Conservation (phyloP, 2,329 filamentous ascomycete species). For the Chrysosporium keratinophilum region DNA sequence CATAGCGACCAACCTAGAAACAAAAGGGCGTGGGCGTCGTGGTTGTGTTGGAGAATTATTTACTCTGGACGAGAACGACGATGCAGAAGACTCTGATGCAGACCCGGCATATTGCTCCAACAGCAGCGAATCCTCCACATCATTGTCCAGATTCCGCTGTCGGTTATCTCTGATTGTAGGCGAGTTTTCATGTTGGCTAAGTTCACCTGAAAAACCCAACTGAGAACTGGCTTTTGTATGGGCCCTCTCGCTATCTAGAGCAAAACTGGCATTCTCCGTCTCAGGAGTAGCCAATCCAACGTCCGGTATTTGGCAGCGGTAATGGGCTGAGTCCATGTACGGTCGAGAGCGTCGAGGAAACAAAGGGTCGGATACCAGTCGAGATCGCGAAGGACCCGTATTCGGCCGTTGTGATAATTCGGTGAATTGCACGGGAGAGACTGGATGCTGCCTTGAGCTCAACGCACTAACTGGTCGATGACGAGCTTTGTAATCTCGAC, state of each 20-base stretch:
- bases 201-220: background rate
- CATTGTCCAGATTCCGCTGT: background rate
- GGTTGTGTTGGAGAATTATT: constrained; percentile 11
- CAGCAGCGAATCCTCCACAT: constrained; percentile 15
- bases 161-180: background rate
- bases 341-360: constrained; percentile 34
- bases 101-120: constrained; percentile 15
- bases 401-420: constrained; percentile 43
- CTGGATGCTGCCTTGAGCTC: constrained; percentile 38
- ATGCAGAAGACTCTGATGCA: background rate
- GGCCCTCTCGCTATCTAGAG: background rate
- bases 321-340: constrained; percentile 16
- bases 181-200: background rate
- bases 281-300: constrained; percentile 34
- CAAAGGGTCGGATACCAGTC: constrained; percentile 41
- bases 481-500: background rate
- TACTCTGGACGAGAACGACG: background rate
- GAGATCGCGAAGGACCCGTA: constrained; percentile 21
- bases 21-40: constrained; percentile 32
- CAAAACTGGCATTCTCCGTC: constrained; percentile 28
- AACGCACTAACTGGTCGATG: constrained; percentile 12
- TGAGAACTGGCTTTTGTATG: background rate
- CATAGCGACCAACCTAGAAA: constrained; percentile 8
- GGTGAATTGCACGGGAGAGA: constrained; percentile 45
- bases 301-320: constrained; percentile 17